Percentiles rank a stretch among this genome's conserved stretches.
Evolutionary conservation across 140 eudicot genomes (phyloP).

Genomic region (Oenanthe javanica): DNA sequence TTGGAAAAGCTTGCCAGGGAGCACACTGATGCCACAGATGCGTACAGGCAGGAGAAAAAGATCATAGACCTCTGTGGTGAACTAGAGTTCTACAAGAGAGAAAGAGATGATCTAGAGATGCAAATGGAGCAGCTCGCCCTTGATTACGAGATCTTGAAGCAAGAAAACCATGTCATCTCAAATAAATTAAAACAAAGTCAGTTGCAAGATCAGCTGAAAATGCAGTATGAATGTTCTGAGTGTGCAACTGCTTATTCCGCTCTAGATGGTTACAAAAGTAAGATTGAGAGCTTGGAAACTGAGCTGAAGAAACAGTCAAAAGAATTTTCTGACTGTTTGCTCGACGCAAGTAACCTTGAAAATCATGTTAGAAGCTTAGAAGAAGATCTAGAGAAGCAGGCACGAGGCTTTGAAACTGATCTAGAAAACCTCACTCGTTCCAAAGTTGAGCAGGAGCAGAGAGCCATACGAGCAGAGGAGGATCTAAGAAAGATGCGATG

Average conservation of each 20-base stretch:
- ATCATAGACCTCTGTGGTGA: slow-evolving; percentile 67
- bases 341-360: slow-evolving; percentile 45
- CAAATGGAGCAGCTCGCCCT: slow-evolving; percentile 98
- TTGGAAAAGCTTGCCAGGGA: slow-evolving; percentile 68
- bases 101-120: slow-evolving; percentile 84
- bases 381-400: slow-evolving; percentile 71
- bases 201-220: slow-evolving; percentile 72
- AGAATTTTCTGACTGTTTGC: slow-evolving; percentile 14
- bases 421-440: slow-evolving; percentile 54
- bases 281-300: slow-evolving; percentile 37
- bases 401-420: slow-evolving; percentile 70
- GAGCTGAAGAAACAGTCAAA: slow-evolving; percentile 35
- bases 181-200: slow-evolving; percentile 66
- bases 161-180: slow-evolving; percentile 76
- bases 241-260: slow-evolving; percentile 36
- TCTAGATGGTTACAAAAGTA: slow-evolving; percentile 49
- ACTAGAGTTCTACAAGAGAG: slow-evolving; percentile 67
- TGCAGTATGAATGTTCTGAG: slow-evolving; percentile 69
- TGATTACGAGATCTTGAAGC: slow-evolving; percentile 91
- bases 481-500: slow-evolving; percentile 54
- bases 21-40: slow-evolving; percentile 57
- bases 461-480: slow-evolving; percentile 85
- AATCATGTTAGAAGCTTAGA: slow-evolving; percentile 53
- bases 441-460: slow-evolving; percentile 85
- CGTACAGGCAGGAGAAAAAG: slow-evolving; percentile 62